phyloP scores from a whole-genome alignment of 2,329 filamentous ascomycete species.

The Nothophaeocryptopus gaeumannii region DNA sequence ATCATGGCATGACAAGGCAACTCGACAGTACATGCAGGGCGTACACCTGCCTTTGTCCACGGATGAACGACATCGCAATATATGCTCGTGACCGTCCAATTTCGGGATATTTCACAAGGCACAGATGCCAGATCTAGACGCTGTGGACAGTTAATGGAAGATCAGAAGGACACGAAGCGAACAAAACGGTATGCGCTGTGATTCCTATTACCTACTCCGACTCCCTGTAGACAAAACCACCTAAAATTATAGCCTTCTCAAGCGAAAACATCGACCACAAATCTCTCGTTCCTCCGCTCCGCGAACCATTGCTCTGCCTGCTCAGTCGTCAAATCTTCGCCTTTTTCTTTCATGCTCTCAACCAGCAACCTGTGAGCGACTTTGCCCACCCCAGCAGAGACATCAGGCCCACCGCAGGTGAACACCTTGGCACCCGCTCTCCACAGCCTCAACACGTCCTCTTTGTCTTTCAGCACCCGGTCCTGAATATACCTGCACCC shows the following conservation, averaged over 20 bases:
- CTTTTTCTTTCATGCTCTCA: slow-evolving; percentile 25
- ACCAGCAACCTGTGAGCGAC: slow-evolving; percentile 46
- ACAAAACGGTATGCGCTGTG: too few species aligned
- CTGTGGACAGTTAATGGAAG: too few species aligned
- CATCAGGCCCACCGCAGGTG: slow-evolving; percentile 57
- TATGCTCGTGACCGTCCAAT: too few species aligned
- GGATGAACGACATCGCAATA: too few species aligned
- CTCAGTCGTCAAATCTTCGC: slow-evolving; percentile 24
- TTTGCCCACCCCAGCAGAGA: slow-evolving; percentile 39
- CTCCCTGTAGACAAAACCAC: too few species aligned
- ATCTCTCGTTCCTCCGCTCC: slow-evolving; percentile 45
- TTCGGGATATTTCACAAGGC: too few species aligned
- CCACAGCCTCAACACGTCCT: slow-evolving; percentile 47
- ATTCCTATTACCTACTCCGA: too few species aligned
- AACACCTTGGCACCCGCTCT: slow-evolving; percentile 55
- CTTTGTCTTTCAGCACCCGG: slow-evolving; percentile 47
- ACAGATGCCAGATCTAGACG: too few species aligned
- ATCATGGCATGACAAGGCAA: too few species aligned
- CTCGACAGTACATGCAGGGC: too few species aligned
- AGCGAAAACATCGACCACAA: slow-evolving; percentile 44
- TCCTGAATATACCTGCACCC: slow-evolving; percentile 57
- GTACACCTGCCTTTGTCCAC: too few species aligned
- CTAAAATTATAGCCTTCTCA: not conserved
- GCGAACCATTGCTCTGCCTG: slow-evolving; percentile 45
- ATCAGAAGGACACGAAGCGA: too few species aligned